These are phyloP conservation scores for Nakaseomyces uthaithaninus DNA, from an alignment of 1,139 yeast genomes.

Conservation along the genomic window DNA sequence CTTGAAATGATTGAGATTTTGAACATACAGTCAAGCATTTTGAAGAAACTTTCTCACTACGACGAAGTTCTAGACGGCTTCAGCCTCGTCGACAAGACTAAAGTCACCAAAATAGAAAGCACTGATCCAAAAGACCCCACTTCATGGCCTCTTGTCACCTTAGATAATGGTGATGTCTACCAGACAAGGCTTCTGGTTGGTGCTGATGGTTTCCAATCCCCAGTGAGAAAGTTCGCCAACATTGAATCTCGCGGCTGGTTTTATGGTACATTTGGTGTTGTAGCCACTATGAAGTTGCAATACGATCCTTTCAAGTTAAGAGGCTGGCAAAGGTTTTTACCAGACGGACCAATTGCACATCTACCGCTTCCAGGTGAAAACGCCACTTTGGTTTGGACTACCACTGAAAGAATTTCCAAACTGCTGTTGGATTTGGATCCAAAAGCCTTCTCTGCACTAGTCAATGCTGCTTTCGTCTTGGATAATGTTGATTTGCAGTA, in stretches of 20 bases:
- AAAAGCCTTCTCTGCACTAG: conserved; percentile 56
- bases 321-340: conserved; percentile 82
- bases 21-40: conserved; percentile 57
- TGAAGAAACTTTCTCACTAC: conserved; percentile 30
- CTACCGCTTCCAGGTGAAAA: conserved; percentile 79
- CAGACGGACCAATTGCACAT: conserved; percentile 89
- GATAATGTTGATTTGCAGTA: conserved; percentile 72
- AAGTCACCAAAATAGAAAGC: conserved; percentile 47
- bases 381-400: conserved; percentile 91
- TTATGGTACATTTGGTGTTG: conserved; percentile 81
- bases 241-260: conserved; percentile 90
- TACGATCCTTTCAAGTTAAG: conserved; percentile 69
- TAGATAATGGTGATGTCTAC: conserved; percentile 56
- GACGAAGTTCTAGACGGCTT: conserved; percentile 21
- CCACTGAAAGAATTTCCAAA: conserved; percentile 67
- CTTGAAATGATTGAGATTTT: conserved; percentile 70
- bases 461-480: conserved; percentile 80
- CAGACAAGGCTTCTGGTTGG: conserved; percentile 77
- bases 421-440: conserved; percentile 51
- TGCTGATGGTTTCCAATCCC: conserved; percentile 94
- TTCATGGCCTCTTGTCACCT: conserved; percentile 72
- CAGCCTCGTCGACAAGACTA: conserved; percentile 54
- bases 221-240: conserved; percentile 73
- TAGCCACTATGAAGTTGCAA: conserved; percentile 72
- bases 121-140: conserved; percentile 29